Evolutionary conservation across 805 yeast species (phyloP).

Genomic region (Barnettozyma siamensis): DNA sequence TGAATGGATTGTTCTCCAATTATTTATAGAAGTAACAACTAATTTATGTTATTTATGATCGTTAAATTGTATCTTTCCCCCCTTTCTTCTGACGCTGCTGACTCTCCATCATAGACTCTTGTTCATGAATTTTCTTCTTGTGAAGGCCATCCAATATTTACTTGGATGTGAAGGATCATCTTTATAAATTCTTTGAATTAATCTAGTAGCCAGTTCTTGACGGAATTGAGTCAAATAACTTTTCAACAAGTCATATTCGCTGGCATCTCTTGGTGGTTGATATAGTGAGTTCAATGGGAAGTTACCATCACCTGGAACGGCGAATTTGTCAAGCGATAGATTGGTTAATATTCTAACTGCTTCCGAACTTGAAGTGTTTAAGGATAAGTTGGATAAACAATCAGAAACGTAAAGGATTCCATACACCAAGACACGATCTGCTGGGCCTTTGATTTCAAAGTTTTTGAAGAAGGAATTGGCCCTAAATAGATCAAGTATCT

Average conservation of each 20-base stretch:
- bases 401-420: slow-evolving; percentile 89
- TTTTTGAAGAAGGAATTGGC: slow-evolving; percentile 96
- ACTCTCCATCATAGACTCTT: slow-evolving; percentile 67
- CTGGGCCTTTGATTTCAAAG: slow-evolving; percentile 93
- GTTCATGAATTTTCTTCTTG: slow-evolving; percentile 94
- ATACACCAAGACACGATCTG: slow-evolving; percentile 88
- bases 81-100: no score
- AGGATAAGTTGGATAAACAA: slow-evolving; percentile 60
- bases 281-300: slow-evolving; percentile 81
- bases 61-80: no score
- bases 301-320: slow-evolving; percentile 92
- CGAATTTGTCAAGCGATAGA: slow-evolving; percentile 78
- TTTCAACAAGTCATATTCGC: slow-evolving; percentile 74
- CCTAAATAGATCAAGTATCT: slow-evolving; percentile 82
- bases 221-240: slow-evolving; percentile 86
- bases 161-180: slow-evolving; percentile 61
- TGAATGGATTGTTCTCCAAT: slow-evolving; percentile 16
- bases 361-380: slow-evolving; percentile 45
- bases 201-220: slow-evolving; percentile 83
- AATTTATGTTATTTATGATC: neutral
- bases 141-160: slow-evolving; percentile 93
- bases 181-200: slow-evolving; percentile 65
- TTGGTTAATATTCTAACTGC: slow-evolving; percentile 71
- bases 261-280: slow-evolving; percentile 69
- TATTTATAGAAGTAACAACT: neutral